Evolutionary conservation across 225 moss, liverwort and hornwort genomes (phyloP).

Genomic region (Thuidium tamariscinum): DNA sequence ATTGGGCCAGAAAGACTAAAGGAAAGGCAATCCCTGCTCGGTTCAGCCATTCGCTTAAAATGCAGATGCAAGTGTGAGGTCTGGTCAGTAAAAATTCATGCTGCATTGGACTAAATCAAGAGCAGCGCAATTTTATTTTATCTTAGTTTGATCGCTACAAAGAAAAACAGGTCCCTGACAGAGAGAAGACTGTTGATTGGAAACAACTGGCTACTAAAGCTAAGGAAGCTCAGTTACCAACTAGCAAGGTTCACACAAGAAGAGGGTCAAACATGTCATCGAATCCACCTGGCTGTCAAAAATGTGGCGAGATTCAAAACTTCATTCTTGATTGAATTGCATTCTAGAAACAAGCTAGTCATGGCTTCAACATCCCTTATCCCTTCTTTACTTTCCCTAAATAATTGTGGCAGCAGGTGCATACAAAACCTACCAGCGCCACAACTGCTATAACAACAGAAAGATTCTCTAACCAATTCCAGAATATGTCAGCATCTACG

Average conservation of each 20-base stretch:
- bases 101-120: too few relatives aligned
- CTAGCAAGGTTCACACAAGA: background rate
- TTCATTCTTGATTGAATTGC: background rate
- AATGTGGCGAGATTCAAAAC: background rate
- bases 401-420: background rate
- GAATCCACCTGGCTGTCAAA: background rate
- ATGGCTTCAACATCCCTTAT: background rate
- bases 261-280: background rate
- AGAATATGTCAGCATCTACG: too few relatives aligned
- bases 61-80: background rate
- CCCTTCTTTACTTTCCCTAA: background rate
- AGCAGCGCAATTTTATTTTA: background rate
- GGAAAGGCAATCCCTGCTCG: background rate
- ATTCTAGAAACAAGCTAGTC: background rate
- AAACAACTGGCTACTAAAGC: background rate
- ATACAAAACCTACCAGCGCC: background rate
- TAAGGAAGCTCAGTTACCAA: background rate
- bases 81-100: too few relatives aligned
- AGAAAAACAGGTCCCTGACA: background rate
- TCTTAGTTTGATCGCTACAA: background rate
- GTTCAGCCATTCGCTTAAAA: background rate
- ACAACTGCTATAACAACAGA: background rate
- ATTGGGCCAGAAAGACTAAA: background rate
- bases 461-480: background rate
- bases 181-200: background rate